Conservation (phyloP, 768 basidiomycete species). For the Paxillus involutus region DNA sequence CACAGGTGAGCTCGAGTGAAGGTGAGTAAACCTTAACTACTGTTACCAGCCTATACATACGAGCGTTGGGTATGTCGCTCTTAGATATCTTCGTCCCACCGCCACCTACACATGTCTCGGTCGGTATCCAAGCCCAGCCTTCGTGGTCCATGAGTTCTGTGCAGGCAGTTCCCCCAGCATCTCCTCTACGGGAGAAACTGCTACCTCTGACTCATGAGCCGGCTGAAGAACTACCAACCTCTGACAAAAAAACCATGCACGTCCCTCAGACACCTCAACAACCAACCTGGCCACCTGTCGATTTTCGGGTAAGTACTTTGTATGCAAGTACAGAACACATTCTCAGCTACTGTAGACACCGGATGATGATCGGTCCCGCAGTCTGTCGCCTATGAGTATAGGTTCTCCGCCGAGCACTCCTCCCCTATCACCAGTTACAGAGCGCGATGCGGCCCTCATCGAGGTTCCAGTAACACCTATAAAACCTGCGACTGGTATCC, state of each 20-base stretch:
- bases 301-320: conserved; percentile 20
- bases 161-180: conserved; percentile 32
- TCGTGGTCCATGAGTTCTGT: conserved; percentile 36
- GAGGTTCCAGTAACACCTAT: conserved; percentile 5
- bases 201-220: conserved; percentile 4
- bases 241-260: conserved; percentile 11
- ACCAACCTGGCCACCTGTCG: conserved; percentile 14
- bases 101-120: conserved; percentile 34
- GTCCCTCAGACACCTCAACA: conserved; percentile 10
- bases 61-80: conserved; percentile 28
- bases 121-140: conserved; percentile 47
- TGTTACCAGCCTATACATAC: conserved; percentile 12
- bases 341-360: conserved; percentile 34
- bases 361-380: conserved; percentile 38
- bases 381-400: conserved; percentile 63
- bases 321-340: neutral
- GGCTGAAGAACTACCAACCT: conserved; percentile 7
- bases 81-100: conserved; percentile 26
- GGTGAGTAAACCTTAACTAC: conserved; percentile 34
- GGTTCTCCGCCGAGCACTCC: conserved; percentile 47
- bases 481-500: conserved; percentile 1
- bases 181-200: conserved; percentile 12
- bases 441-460: conserved; percentile 1
- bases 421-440: conserved; percentile 19
- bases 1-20: conserved; percentile 39